Conservation (phyloP, 352 stramenopile species). For the Peronospora belbahrii region DNA sequence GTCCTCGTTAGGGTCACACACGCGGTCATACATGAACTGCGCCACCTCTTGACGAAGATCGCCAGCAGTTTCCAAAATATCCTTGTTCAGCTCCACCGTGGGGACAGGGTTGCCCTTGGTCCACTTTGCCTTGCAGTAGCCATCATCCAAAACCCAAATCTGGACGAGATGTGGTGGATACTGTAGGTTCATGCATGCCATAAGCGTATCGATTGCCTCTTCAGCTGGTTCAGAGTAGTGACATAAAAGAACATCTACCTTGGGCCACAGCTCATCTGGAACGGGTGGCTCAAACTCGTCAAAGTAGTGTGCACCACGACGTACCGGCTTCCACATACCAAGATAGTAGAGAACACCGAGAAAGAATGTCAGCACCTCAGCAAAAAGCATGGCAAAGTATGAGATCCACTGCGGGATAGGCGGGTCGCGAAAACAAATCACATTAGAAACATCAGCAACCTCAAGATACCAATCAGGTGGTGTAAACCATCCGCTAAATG, state of each 20-base stretch:
- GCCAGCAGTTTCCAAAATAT: slow-evolving; percentile 67
- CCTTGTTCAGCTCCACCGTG: slow-evolving; percentile 74
- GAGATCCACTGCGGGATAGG: slow-evolving; percentile 75
- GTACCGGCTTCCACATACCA: slow-evolving; percentile 84
- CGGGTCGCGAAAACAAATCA: slow-evolving; percentile 69
- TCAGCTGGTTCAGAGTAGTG: slow-evolving; percentile 84
- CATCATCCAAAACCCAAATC: slow-evolving; percentile 79
- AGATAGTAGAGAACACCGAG: slow-evolving; percentile 80
- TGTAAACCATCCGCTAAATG: slow-evolving; percentile 62
- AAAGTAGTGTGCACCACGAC: slow-evolving; percentile 81
- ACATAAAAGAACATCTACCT: slow-evolving; percentile 75
- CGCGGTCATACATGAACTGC: slow-evolving; percentile 82
- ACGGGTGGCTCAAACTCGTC: slow-evolving; percentile 79
- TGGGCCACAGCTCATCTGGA: slow-evolving; percentile 76
- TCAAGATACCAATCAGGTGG: slow-evolving; percentile 67
- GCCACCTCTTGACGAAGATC: slow-evolving; percentile 74
- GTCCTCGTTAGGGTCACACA: slow-evolving; percentile 77
- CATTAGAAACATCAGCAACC: slow-evolving; percentile 55
- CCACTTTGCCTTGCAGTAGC: slow-evolving; percentile 82
- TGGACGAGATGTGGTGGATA: slow-evolving; percentile 80
- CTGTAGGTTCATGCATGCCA: slow-evolving; percentile 84
- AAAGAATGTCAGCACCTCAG: slow-evolving; percentile 61
- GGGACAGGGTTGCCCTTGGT: slow-evolving; percentile 62
- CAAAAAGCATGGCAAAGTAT: slow-evolving; percentile 70
- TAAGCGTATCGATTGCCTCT: slow-evolving; percentile 79